phyloP scores from a whole-genome alignment of 768 basidiomycete species.

The Mycena pura region DNA sequence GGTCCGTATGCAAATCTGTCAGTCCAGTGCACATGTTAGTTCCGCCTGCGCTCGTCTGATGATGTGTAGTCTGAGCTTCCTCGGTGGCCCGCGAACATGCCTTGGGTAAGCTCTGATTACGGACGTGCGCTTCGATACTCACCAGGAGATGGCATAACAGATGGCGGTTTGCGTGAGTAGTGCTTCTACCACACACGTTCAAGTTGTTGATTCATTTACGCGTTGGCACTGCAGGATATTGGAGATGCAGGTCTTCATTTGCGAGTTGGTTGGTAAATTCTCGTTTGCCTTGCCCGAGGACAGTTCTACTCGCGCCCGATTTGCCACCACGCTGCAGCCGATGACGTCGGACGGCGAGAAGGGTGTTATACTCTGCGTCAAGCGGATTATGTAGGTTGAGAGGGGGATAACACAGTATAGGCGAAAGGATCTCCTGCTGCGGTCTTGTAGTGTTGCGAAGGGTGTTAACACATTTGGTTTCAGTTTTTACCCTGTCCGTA shows the following conservation, averaged over 20 bases:
- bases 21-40: not conserved
- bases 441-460: too few species aligned
- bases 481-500: too few species aligned
- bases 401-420: too few species aligned
- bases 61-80: not conserved
- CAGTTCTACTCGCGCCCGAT: not conserved
- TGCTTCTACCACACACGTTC: not conserved
- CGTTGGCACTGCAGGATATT: conserved; percentile 27
- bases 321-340: not conserved
- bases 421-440: too few species aligned
- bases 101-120: conserved; percentile 6
- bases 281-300: conserved; percentile 40
- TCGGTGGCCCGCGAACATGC: conserved; percentile 11
- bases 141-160: not conserved
- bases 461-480: too few species aligned
- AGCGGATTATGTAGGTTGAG: too few species aligned
- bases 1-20: conserved; percentile 4
- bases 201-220: not conserved
- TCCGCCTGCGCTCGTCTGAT: not conserved
- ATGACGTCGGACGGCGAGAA: not conserved
- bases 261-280: conserved; percentile 45
- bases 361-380: not conserved
- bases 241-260: conserved; percentile 51
- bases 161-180: conserved; percentile 28
- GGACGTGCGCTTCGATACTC: not conserved